Percentiles rank a stretch among this genome's conserved stretches.
Conservation (phyloP, 768 basidiomycete species). For the Kwoniella sp. region DNA sequence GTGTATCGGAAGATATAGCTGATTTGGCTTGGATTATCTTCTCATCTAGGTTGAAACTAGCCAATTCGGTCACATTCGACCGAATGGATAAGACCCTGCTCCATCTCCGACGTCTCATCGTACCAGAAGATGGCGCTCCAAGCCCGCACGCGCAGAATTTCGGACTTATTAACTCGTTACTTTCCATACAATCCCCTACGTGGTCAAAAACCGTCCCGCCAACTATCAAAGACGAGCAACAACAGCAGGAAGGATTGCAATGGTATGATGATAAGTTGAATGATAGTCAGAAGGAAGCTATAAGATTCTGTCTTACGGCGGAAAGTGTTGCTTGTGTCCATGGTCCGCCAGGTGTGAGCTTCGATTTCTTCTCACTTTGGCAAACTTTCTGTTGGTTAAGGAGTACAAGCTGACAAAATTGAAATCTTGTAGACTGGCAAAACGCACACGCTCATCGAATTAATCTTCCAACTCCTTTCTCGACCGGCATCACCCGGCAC, state of each 20-base stretch:
- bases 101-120: conserved; percentile 62
- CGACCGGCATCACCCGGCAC: conserved; percentile 22
- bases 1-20: not conserved
- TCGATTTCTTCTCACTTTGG: not conserved
- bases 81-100: conserved; percentile 85
- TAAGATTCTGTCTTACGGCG: conserved; percentile 77
- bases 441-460: conserved; percentile 91
- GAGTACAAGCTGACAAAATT: not conserved
- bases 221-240: conserved; percentile 46
- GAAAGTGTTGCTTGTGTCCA: conserved; percentile 88
- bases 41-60: conserved; percentile 68
- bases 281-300: conserved; percentile 77
- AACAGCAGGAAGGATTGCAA: conserved; percentile 57
- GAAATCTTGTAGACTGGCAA: conserved; percentile 74
- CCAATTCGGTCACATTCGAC: conserved; percentile 89
- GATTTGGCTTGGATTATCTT: too few relatives aligned
- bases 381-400: too few relatives aligned
- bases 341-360: conserved; percentile 79
- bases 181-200: conserved; percentile 62
- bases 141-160: conserved; percentile 56
- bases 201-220: conserved; percentile 46
- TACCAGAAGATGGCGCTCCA: conserved; percentile 28
- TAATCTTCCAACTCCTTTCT: conserved; percentile 69
- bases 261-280: conserved; percentile 82
- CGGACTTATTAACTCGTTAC: conserved; percentile 67